Evolutionary conservation across 805 yeast genomes (phyloP).

Genomic region (Saccharomycopsis fermentans): DNA sequence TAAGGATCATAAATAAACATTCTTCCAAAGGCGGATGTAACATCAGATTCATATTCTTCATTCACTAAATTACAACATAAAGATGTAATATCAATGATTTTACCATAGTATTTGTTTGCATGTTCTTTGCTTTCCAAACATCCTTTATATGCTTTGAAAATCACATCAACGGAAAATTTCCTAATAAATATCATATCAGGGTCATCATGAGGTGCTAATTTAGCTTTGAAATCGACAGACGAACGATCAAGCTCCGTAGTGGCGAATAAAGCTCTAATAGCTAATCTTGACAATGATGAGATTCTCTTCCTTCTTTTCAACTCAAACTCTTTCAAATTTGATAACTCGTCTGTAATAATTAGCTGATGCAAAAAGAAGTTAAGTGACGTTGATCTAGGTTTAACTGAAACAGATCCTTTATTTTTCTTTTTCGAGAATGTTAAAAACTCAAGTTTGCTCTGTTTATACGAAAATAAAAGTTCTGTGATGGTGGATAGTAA

Average conservation of each 20-base stretch:
- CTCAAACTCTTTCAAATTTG: conserved; percentile 27
- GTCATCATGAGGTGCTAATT: conserved; percentile 34
- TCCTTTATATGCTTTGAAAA: conserved; percentile 53
- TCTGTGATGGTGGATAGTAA: conserved; percentile 61
- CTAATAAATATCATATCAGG: conserved; percentile 65
- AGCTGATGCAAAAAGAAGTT: conserved; percentile 71
- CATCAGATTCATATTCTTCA: conserved; percentile 18
- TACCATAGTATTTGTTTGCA: conserved; percentile 41
- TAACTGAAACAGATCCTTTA: conserved; percentile 29
- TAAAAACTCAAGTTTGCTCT: conserved; percentile 71
- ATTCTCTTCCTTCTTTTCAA: conserved; percentile 44
- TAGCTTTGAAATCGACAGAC: conserved; percentile 17
- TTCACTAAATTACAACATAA: conserved; percentile 27
- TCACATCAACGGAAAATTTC: conserved; percentile 59
- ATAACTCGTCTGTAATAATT: conserved; percentile 43
- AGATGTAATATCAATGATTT: conserved; percentile 43
- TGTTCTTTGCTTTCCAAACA: conserved; percentile 28
- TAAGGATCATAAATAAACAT: conserved; percentile 39
- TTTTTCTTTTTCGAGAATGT: conserved; percentile 55
- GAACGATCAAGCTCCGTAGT: conserved; percentile 39
- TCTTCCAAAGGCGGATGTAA: conserved; percentile 1
- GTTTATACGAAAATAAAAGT: conserved; percentile 65
- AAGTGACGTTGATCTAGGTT: conserved; percentile 68
- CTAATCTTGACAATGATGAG: conserved; percentile 51
- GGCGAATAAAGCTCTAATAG: conserved; percentile 53